Evolutionary conservation across 2,329 filamentous ascomycete species (phyloP), one percentile per base, ranked within the genome.

Genomic region (Sporothrix humicola): DNA sequence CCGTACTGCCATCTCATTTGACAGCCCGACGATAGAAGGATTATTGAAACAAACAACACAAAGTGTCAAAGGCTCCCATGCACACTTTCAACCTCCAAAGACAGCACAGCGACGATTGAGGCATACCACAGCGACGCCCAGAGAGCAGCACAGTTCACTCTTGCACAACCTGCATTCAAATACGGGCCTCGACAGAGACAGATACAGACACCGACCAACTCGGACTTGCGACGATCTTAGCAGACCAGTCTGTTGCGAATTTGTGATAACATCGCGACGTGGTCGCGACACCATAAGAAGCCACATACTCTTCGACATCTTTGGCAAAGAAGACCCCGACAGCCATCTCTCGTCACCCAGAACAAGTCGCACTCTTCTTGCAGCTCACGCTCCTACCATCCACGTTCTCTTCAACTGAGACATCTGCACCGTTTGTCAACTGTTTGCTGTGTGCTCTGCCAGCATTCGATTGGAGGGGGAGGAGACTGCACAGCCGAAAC

Each of bases 371-470:
- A 54, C 13, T 10, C 10, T 31, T 4, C 13, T 17, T 20, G 13
- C 10, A n/a, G n/a, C 9, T 37, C n/a, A 46, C 5, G 42, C 20
- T 23, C 56, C 3, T 26, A 5, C 17, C 42, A 20, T 26, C 61
- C 42, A 46, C 12, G 13, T 48, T 20, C 10, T 48, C 42, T 42
- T 65, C 42, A n/a, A 15, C 66, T 69, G 66, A 69, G 66, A 69
- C 66, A 69, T 69, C 66, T 56, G 66, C 50, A 69, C 48, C 50
- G 66, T 69, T 56, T 44, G 66, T 23, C 59, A 52, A 23, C 3
- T 46, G 15, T 13, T 37, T 31, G 46, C 3, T n/a, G 44, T 52
- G 3, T 13, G 6, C 26, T 17, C 3, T 52, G 20, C 44, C 46
- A 26, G 23, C 65, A 42, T 15, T 37, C 65, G 46, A 68, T 52